These are phyloP conservation scores for Kodamaea laetipori DNA, from an alignment of 805 yeast genomes.

Conservation along the genomic window DNA sequence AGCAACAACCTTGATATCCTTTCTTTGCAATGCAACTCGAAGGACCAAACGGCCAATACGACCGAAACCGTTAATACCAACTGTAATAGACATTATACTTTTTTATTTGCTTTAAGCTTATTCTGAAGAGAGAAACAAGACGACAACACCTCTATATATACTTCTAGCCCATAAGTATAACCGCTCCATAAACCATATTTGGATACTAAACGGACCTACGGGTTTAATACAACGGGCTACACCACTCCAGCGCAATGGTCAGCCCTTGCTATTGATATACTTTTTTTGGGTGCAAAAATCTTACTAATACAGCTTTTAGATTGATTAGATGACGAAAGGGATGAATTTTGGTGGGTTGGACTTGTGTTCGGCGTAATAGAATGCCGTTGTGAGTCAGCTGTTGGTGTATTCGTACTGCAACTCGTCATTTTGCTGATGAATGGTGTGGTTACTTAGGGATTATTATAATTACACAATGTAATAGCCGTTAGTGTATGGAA, in stretches of 20 bases:
- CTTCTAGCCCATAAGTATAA: not conserved
- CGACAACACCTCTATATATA: not conserved
- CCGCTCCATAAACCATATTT: not conserved
- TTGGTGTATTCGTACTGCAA: no score
- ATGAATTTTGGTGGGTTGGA: no score
- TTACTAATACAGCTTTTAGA: no score
- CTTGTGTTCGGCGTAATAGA: no score
- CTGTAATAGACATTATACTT: slow-evolving; percentile 54
- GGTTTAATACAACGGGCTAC: not conserved
- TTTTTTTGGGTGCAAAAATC: no score
- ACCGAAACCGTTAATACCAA: slow-evolving; percentile 95
- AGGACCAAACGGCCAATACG: slow-evolving; percentile 90
- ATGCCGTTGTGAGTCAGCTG: no score
- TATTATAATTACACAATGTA: no score
- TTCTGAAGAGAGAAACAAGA: not conserved
- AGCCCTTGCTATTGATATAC: no score
- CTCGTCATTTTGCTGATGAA: no score
- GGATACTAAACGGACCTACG: not conserved
- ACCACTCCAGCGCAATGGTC: not conserved
- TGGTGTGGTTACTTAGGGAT: no score
- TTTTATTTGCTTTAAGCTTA: not conserved
- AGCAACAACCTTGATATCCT: slow-evolving; percentile 80
- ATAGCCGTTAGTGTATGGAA: no score
- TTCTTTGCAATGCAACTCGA: slow-evolving; percentile 75
- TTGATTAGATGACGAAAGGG: no score